phyloP scores from a whole-genome alignment of 352 stramenopile genomes.

The Phytophthora pini region DNA sequence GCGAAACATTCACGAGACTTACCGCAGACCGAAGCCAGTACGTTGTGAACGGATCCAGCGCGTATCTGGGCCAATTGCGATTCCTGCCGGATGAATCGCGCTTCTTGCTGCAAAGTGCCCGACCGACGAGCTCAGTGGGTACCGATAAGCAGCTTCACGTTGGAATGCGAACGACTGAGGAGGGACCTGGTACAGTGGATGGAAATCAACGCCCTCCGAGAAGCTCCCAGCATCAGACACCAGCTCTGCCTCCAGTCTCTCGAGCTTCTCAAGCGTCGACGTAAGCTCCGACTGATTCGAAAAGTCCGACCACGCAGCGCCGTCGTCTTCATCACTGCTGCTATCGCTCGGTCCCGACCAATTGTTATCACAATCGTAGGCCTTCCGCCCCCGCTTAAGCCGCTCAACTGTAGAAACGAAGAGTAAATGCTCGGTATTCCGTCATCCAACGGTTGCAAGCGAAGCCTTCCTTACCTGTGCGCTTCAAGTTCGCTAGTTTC shows the following conservation, averaged over 20 bases:
- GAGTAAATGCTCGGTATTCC: background rate
- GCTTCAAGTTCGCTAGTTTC: conserved; percentile 52
- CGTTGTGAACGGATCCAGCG: conserved; percentile 23
- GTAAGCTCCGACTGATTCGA: conserved; percentile 31
- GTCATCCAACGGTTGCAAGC: background rate
- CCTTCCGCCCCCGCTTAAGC: conserved; percentile 1
- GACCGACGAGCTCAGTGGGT: conserved; percentile 18
- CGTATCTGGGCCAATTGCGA: conserved; percentile 13
- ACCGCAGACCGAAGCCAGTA: conserved; percentile 27
- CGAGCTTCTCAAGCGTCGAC: conserved; percentile 26
- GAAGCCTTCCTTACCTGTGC: conserved; percentile 16
- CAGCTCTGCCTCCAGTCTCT: conserved; percentile 34
- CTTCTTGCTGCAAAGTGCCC: conserved; percentile 12
- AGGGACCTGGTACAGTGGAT: conserved; percentile 16
- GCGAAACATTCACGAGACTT: background rate
- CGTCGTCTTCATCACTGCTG: conserved; percentile 19
- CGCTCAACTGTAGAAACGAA: conserved; percentile 18
- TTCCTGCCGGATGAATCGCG: conserved; percentile 3
- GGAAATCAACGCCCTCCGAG: conserved; percentile 8
- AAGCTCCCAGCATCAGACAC: conserved; percentile 15
- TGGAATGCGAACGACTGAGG: conserved; percentile 14
- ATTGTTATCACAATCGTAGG: conserved; percentile 12
- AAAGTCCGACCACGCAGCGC: conserved; percentile 23
- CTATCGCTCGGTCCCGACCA: conserved; percentile 16
- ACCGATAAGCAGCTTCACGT: conserved; percentile 21